phyloP scores from a whole-genome alignment of 768 basidiomycete species.

The Naganishia vishniacii region DNA sequence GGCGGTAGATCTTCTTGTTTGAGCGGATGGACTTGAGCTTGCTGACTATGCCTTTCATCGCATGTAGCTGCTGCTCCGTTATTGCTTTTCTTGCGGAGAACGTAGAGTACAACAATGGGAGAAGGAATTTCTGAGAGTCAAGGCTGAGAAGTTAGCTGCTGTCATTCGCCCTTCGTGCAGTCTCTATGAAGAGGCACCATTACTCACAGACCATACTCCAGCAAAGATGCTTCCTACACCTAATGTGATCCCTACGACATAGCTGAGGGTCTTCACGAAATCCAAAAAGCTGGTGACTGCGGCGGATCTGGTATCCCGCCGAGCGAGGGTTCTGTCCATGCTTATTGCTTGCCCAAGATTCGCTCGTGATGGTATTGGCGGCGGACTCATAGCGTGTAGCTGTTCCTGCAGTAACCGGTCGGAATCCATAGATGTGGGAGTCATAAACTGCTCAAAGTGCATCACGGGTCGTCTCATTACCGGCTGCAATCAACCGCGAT shows the following conservation, averaged over 20 bases:
- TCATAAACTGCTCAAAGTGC: too few species aligned
- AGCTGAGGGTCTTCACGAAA: constrained; percentile 35
- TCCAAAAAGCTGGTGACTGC: constrained; percentile 14
- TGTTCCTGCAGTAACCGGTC: not conserved
- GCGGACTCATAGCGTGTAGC: not conserved
- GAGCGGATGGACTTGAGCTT: constrained; percentile 29
- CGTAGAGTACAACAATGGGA: constrained; percentile 43
- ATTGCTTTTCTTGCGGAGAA: constrained; percentile 44
- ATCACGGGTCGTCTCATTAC: too few species aligned
- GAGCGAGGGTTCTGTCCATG: constrained; percentile 1
- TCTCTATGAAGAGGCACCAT: too few species aligned
- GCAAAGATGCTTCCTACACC: constrained; percentile 34
- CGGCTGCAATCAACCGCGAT: too few species aligned
- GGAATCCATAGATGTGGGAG: too few species aligned
- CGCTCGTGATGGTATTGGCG: not conserved
- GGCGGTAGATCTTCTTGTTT: constrained; percentile 10
- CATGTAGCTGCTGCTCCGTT: constrained; percentile 35
- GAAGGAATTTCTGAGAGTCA: constrained; percentile 30
- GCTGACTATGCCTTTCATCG: constrained; percentile 20
- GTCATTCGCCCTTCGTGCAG: not conserved
- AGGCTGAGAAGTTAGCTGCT: not conserved
- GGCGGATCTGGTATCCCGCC: constrained; percentile 2
- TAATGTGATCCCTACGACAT: constrained; percentile 38
- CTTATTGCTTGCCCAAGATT: not conserved
- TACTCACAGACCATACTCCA: constrained; percentile 36